Conservation (phyloP, 2,329 filamentous ascomycete genomes). For the Clarireedia hainanense region DNA sequence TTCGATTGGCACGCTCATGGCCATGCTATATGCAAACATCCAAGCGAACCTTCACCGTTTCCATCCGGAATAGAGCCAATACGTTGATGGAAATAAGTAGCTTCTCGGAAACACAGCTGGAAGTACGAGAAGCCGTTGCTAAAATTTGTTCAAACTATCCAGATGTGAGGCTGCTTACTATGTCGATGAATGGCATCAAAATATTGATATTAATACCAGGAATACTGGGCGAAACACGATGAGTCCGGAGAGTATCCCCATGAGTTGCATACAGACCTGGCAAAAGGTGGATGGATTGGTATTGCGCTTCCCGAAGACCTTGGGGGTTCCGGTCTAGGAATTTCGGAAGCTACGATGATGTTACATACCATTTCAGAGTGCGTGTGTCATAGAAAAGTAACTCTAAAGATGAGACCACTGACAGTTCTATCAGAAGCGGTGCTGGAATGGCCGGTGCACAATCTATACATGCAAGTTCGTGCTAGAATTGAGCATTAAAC, state of each 20-base stretch:
- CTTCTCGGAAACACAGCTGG: slow-evolving; percentile 66
- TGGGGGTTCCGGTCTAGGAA: slow-evolving; percentile 67
- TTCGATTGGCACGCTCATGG: neutral
- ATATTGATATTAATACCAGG: slow-evolving; percentile 22
- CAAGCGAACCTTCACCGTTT: slow-evolving; percentile 18
- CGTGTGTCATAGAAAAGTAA: slow-evolving; percentile 2
- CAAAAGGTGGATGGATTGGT: slow-evolving; percentile 71
- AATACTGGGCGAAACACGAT: slow-evolving; percentile 71
- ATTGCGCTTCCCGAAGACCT: slow-evolving; percentile 69
- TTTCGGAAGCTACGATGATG: slow-evolving; percentile 81
- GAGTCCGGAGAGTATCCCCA: slow-evolving; percentile 62
- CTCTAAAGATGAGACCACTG: slow-evolving; percentile 36
- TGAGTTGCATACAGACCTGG: slow-evolving; percentile 68
- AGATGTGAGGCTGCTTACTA: slow-evolving; percentile 35
- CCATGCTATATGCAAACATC: neutral
- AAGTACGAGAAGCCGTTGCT: slow-evolving; percentile 61
- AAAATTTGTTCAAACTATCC: slow-evolving; percentile 64
- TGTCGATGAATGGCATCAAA: neutral
- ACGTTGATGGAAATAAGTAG: slow-evolving; percentile 62
- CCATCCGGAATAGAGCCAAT: slow-evolving; percentile 16
- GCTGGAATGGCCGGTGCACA: slow-evolving; percentile 69
- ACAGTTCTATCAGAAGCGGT: slow-evolving; percentile 62
- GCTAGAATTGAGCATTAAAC: neutral
- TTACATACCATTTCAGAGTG: slow-evolving; percentile 72
- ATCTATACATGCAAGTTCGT: slow-evolving; percentile 46